A percentile compares a stretch with the other conserved stretches of the same genome.
Evolutionary conservation across 1,284 basidiomycete species (phyloP).

Genomic region (Abortiporus biennis): DNA sequence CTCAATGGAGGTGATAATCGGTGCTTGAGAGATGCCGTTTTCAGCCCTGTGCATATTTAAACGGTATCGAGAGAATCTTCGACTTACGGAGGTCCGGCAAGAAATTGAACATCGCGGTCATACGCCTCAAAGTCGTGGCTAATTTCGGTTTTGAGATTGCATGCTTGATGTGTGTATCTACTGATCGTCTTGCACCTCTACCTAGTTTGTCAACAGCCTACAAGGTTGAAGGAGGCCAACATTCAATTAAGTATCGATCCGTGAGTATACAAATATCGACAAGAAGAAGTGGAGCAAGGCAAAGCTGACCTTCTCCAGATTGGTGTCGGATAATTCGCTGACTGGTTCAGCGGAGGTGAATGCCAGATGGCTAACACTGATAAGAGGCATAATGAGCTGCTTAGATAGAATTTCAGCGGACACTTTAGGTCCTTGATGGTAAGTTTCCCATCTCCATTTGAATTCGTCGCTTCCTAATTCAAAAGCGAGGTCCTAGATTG

Average conservation of each 20-base stretch:
- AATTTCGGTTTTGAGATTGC: conserved; percentile 59
- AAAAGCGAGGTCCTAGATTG: conserved; percentile 56
- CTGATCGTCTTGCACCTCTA: conserved; percentile 54
- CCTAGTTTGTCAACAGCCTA: conserved; percentile 66
- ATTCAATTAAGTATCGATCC: conserved; percentile 4
- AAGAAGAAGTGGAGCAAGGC: not conserved
- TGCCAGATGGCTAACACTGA: conserved; percentile 60
- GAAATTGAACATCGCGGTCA: conserved; percentile 66
- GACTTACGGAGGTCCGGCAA: conserved; percentile 54
- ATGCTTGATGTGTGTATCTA: conserved; percentile 68
- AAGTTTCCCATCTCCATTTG: conserved; percentile 75
- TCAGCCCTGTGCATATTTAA: too few relatives aligned
- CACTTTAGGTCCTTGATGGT: conserved; percentile 50
- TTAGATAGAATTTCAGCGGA: conserved; percentile 68
- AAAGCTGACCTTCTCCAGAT: conserved; percentile 56
- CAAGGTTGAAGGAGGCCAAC: conserved; percentile 7
- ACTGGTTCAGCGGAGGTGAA: conserved; percentile 56
- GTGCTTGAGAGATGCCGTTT: conserved; percentile 19
- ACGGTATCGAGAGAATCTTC: not conserved
- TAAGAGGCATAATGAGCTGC: conserved; percentile 69
- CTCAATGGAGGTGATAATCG: conserved; percentile 20
- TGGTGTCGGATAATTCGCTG: conserved; percentile 43
- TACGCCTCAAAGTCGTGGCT: conserved; percentile 57
- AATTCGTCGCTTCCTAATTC: conserved; percentile 51
- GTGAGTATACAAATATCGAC: not conserved